phyloP scores from a whole-genome alignment of 2,329 filamentous ascomycete species.

The Diaporthe citri region DNA sequence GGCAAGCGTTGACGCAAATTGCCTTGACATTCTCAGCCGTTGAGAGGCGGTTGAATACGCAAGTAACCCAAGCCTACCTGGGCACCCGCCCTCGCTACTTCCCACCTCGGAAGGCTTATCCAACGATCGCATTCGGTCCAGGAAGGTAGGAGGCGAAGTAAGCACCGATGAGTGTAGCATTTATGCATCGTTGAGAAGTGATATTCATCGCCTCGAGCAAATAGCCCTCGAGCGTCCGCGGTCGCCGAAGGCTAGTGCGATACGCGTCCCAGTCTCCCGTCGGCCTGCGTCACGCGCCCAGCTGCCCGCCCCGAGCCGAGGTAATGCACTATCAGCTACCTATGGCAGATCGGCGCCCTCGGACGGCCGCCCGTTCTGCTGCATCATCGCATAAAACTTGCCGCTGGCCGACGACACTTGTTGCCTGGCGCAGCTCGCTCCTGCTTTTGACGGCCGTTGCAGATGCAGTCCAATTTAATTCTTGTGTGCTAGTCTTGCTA shows the following conservation, averaged over 20 bases:
- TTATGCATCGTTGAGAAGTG: constrained; percentile 16
- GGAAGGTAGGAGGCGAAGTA: constrained; percentile 25
- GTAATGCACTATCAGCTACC: constrained; percentile 18
- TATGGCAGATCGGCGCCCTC: constrained; percentile 25
- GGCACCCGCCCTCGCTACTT: neutral
- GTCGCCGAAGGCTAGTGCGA: constrained; percentile 20
- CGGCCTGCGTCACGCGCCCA: constrained; percentile 7
- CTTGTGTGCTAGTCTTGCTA: neutral
- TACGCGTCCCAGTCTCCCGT: neutral
- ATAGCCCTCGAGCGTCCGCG: constrained; percentile 10
- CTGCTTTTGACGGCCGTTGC: neutral
- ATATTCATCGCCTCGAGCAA: neutral
- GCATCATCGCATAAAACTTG: constrained; percentile 34
- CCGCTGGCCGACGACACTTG: constrained; percentile 21
- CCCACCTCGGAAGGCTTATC: too few species aligned
- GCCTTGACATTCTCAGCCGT: neutral
- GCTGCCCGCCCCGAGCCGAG: neutral
- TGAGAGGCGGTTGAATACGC: neutral
- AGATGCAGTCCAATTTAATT: neutral
- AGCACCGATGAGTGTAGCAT: constrained; percentile 25
- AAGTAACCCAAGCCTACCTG: neutral
- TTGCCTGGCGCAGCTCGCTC: constrained; percentile 6
- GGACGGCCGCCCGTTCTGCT: constrained; percentile 20
- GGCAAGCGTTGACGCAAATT: neutral
- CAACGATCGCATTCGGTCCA: constrained; percentile 6